These are phyloP conservation scores for Teunomyces panamensis DNA, from an alignment of 805 yeast species.

Conservation along the genomic window DNA sequence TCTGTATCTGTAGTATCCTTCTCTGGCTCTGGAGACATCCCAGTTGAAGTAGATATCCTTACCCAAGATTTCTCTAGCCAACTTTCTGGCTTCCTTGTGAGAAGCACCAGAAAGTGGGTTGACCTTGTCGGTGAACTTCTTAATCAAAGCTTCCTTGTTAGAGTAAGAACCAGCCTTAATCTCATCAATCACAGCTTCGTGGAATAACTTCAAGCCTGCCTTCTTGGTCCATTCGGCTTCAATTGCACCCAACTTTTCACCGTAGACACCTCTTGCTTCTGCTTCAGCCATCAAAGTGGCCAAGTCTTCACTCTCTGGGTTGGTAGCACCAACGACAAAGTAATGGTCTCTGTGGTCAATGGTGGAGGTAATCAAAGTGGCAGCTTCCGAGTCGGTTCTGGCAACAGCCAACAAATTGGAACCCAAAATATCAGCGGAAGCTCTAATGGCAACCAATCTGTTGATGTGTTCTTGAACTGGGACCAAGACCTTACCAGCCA, in stretches of 20 bases:
- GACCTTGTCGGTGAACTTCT: conserved; percentile 63
- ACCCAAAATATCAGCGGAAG: conserved; percentile 91
- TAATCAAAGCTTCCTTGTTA: conserved; percentile 61
- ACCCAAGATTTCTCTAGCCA: conserved; percentile 76
- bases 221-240: conserved; percentile 79
- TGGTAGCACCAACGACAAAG: conserved; percentile 87
- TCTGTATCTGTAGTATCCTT: conserved; percentile 92
- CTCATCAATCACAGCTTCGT: conserved; percentile 85
- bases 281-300: conserved; percentile 79
- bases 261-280: conserved; percentile 69
- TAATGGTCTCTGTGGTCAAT: conserved; percentile 94
- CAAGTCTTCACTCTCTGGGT: conserved; percentile 72
- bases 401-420: conserved; percentile 85
- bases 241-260: conserved; percentile 64
- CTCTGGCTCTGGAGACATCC: conserved; percentile 93
- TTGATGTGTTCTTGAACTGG: conserved; percentile 97
- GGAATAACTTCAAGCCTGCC: conserved; percentile 85
- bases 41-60: conserved; percentile 86
- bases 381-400: conserved; percentile 97
- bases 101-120: conserved; percentile 76
- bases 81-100: conserved; percentile 70
- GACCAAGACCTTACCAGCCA: conserved; percentile 97
- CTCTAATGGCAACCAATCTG: conserved; percentile 89
- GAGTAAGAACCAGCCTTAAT: conserved; percentile 59
- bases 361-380: conserved; percentile 89